Evolutionary conservation across 225 moss, liverwort and hornwort genomes (phyloP), one percentile per base, ranked within the genome.

Genomic region (Pseudoscleropodium purum): DNA sequence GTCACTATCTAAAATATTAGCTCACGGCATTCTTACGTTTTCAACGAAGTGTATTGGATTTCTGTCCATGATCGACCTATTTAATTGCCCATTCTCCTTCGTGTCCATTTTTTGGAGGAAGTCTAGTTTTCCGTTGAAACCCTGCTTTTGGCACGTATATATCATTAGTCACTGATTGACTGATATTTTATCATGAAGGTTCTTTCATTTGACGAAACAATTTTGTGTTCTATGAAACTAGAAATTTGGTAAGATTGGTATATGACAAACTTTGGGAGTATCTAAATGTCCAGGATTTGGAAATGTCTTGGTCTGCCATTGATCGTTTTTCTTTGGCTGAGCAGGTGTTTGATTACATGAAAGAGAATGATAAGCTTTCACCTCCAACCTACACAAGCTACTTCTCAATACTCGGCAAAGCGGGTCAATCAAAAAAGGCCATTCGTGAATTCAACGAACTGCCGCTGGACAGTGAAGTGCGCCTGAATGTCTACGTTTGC

Each of bases 361-460:
- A 96, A 91, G 88, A 89, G 91, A 91, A 95, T 45, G 86, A 94
- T 57, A 97, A 96, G 91, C 89, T 96, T 52, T 94, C 92, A 81
- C 93, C 97, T 86, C 97, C 97, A 89, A 97, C 94, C 81, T 97
- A 97, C 91, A 97, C 97, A 61, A 96, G 96, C 92, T 96, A 93
- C 86, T 95, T 97, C 78, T 96, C 95, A 67, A 62, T 97, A 51
- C 90, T 96, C 39, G 93, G 97, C 65, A 96, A 97, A 91, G 91
- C 93, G 66, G 93, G 97, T n/a, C 93, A 89, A 90, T 89, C 92
- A 54, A 95, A 93, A 82, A 93, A 79, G 91, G 97, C 94, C 51
- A 84, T 95, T 60, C 92, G 91, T 56, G 93, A 68, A 75, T 97
- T 94, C 60, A 87, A 81, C 87, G 96, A 95, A 59, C 89, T 97